phyloP scores from a whole-genome alignment of 176 grass and related monocot genomes.

The Raddia distichophylla region DNA sequence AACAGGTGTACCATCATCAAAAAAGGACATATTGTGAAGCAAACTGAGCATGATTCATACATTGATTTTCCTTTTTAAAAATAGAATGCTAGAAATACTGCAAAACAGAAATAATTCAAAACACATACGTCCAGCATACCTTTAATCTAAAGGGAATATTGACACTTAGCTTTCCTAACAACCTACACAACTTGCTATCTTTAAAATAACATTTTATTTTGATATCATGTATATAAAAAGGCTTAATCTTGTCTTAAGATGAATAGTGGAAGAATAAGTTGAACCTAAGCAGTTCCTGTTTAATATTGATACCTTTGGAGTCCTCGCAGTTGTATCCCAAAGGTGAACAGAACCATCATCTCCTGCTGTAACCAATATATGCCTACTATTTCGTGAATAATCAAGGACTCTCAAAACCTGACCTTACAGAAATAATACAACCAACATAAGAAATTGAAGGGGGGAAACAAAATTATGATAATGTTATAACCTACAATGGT shows the following conservation, averaged over 20 bases:
- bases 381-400: slow-evolving; percentile 89
- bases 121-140: neutral
- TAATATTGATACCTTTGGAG: slow-evolving; percentile 74
- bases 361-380: slow-evolving; percentile 86
- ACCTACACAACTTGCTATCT: slow-evolving; percentile 18
- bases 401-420: slow-evolving; percentile 96
- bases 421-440: slow-evolving; percentile 49
- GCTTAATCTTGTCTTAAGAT: slow-evolving; percentile 18
- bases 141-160: neutral
- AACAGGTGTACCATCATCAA: neutral
- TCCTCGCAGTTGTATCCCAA: slow-evolving; percentile 92
- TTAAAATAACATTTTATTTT: slow-evolving; percentile 23
- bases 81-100: neutral
- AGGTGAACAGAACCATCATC: slow-evolving; percentile 99
- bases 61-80: neutral
- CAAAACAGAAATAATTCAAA: neutral
- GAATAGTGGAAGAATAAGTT: slow-evolving; percentile 26
- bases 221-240: slow-evolving; percentile 13
- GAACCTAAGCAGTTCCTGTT: slow-evolving; percentile 9
- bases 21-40: neutral
- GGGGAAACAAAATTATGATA: slow-evolving; percentile 32
- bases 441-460: slow-evolving; percentile 36
- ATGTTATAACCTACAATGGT: neutral
- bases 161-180: slow-evolving; percentile 20
- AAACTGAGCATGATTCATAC: slow-evolving; percentile 14